phyloP scores from a whole-genome alignment of 1,139 yeast genomes.

The Petasospora fabianii region DNA sequence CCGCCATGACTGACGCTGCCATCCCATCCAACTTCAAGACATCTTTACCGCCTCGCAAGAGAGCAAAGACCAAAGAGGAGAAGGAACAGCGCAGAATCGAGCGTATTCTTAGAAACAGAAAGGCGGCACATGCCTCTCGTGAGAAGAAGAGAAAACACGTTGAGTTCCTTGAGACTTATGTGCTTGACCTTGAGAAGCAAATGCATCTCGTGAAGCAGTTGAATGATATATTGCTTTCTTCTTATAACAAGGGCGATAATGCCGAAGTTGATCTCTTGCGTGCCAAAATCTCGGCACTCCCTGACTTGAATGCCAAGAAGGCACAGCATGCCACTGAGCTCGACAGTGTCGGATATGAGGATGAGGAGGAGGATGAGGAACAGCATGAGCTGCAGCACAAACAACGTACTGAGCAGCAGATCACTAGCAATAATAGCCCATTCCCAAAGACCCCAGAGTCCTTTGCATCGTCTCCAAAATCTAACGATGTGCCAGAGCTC shows the following conservation, averaged over 20 bases:
- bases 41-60: constrained; percentile 85
- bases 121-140: constrained; percentile 96
- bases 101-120: constrained; percentile 86
- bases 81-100: constrained; percentile 95
- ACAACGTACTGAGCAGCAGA: not conserved
- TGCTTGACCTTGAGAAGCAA: constrained; percentile 43
- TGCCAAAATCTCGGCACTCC: constrained; percentile 14
- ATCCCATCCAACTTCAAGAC: constrained; percentile 35
- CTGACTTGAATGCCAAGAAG: constrained; percentile 23
- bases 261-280: constrained; percentile 20
- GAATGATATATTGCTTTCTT: constrained; percentile 14
- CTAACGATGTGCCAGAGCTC: constrained; percentile 17
- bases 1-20: constrained; percentile 20
- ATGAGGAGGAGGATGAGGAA: constrained; percentile 8
- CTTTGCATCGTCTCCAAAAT: constrained; percentile 20
- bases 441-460: constrained; percentile 29
- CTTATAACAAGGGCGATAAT: constrained; percentile 21
- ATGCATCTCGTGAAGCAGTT: constrained; percentile 19
- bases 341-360: constrained; percentile 17
- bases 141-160: constrained; percentile 94
- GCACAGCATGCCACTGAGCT: constrained; percentile 19
- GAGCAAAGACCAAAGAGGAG: constrained; percentile 95
- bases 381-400: too few relatives aligned
- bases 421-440: too few relatives aligned
- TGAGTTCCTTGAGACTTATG: constrained; percentile 73